Base-by-base conservation (phyloP, 495 filamentous ascomycete genomes). In the Aspergillus affinis region DNA sequence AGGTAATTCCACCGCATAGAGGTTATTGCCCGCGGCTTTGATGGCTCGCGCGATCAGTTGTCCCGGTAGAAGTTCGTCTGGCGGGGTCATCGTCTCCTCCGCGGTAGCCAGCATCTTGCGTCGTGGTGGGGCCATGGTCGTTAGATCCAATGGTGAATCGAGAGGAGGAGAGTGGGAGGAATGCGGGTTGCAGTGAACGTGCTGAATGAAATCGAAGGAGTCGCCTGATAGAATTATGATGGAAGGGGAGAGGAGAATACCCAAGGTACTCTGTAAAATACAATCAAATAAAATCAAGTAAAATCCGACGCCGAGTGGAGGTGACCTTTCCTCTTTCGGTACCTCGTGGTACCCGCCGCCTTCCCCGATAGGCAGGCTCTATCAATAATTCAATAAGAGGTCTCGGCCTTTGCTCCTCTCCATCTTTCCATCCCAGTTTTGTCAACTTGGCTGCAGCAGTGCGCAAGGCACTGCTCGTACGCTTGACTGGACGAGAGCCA, bases 21-120 rank as follows among this genome's bases (percentile, higher is more conserved):
- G 80, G 69, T 87, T 93, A 73, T 95, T 96, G 58, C 94, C 94
- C 60, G 91, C 87, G 50, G 86, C 88, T 69, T 92, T 89, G 69
- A 90, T 71, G 52, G 94, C 84, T 20, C 84, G 87, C 8, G 88
- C 88, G 62, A 98, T 86, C 23, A 78, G 78, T 56, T 96, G 89
- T 19, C 79, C 79, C 10, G 77, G 57, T 2, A 84, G 75, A 36
- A 98, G 80, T 32, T 82, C 76, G 58, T 82, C 74, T 4, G 92
- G 90, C 2, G 93, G 93, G 18, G 86, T 88, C 48, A 82, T 75
- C 0, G 90, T 93, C 67, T 88, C 85, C 68, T 90, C 83, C 21
- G 86, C 88, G 23, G 88, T 88, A 15, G 90, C 89, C 48, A 85
- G 80, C 20, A 93, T 69, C 61, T 86, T 87, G 67, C 91, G 86